phyloP scores from a whole-genome alignment of 805 yeast genomes.

The Tetrapisispora arboricola region DNA sequence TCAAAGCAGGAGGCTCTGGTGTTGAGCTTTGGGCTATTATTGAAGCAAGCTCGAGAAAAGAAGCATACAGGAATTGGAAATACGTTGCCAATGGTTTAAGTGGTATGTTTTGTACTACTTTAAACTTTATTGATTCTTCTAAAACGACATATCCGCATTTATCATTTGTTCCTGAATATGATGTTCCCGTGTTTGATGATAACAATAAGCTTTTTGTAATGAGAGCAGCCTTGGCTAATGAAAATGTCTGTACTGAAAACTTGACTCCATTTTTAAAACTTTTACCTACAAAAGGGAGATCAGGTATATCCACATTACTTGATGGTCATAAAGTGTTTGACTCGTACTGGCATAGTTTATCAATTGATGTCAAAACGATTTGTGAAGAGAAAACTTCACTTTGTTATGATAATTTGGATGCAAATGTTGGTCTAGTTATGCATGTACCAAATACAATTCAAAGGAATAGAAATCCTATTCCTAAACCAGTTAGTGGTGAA shows the following conservation, averaged over 20 bases:
- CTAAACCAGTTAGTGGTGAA: conserved; percentile 65
- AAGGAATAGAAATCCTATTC: conserved; percentile 57
- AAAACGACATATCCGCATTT: conserved; percentile 61
- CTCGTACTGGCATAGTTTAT: conserved; percentile 88
- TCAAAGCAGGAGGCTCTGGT: conserved; percentile 81
- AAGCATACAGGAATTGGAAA: conserved; percentile 60
- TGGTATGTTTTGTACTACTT: conserved; percentile 90
- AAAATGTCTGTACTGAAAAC: conserved; percentile 94
- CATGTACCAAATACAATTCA: conserved; percentile 61
- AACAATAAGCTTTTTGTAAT: conserved; percentile 42
- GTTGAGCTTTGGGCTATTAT: conserved; percentile 87
- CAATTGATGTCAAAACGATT: conserved; percentile 62
- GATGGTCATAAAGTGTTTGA: conserved; percentile 90
- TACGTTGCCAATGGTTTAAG: conserved; percentile 64
- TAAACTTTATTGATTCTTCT: conserved; percentile 75
- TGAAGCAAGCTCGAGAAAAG: conserved; percentile 46
- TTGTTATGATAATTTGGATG: conserved; percentile 49
- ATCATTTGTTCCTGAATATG: conserved; percentile 23
- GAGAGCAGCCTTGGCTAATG: conserved; percentile 86
- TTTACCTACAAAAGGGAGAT: conserved; percentile 83
- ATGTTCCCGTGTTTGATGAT: conserved; percentile 21
- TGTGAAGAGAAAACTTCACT: conserved; percentile 31
- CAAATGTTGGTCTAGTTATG: conserved; percentile 59
- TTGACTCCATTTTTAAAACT: conserved; percentile 86
- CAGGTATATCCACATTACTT: conserved; percentile 74